phyloP scores from a whole-genome alignment of 2,329 filamentous ascomycete genomes.

The Colletotrichum magnum region DNA sequence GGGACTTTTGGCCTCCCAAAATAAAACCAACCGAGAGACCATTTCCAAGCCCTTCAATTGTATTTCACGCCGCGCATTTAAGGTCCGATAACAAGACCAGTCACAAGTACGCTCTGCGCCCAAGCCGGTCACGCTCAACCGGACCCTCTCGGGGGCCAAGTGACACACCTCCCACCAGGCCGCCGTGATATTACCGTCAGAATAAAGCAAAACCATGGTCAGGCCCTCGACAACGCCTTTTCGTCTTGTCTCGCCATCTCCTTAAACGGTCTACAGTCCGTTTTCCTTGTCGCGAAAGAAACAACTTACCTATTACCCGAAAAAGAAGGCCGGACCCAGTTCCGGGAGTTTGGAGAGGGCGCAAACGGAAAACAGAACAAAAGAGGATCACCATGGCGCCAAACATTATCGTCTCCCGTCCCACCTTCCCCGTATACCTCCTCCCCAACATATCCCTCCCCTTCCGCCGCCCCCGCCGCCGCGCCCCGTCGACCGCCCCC shows the following conservation, averaged over 20 bases:
- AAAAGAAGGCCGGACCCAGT: neutral
- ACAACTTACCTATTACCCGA: neutral
- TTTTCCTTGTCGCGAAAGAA: neutral
- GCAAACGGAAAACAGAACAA: neutral
- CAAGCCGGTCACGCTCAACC: neutral
- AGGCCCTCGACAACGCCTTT: neutral
- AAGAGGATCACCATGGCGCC: constrained; percentile 31
- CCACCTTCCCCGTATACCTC: constrained; percentile 66
- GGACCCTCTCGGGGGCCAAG: neutral
- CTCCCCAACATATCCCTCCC: constrained; percentile 65
- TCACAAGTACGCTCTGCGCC: neutral
- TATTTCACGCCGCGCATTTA: neutral
- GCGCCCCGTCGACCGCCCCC: constrained; percentile 38
- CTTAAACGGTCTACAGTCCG: neutral
- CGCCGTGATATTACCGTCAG: neutral
- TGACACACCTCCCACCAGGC: neutral
- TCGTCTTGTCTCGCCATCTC: neutral
- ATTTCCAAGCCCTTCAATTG: neutral
- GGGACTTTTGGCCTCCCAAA: neutral
- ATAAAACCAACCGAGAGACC: neutral
- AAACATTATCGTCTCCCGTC: constrained; percentile 56
- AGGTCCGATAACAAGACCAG: neutral
- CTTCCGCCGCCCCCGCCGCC: constrained; percentile 58
- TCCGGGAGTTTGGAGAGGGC: neutral
- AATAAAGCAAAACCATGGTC: neutral